Base-by-base conservation (phyloP, 2,329 filamentous ascomycete genomes). In the Pseudocercospora macadamiae region DNA sequence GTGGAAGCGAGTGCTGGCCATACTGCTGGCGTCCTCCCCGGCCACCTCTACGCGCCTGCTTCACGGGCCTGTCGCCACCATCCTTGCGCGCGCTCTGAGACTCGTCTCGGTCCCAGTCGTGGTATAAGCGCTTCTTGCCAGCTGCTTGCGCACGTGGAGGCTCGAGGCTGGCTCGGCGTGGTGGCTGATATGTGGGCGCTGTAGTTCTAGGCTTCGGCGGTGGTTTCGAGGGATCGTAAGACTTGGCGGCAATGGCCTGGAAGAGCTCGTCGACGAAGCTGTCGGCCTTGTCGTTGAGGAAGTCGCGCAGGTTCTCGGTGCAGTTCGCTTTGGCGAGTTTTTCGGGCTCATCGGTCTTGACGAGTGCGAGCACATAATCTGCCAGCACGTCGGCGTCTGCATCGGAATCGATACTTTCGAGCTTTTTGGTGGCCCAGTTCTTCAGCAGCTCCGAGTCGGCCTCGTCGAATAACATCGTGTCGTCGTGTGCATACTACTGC, bases 381-480 rank as follows among this genome's bases (percentile, higher is more conserved):
- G 89, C 90, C 2, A 95, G 85, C 4, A 93, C 89, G 69, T 92
- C 90, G 28, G 87, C 84, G 71, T 95, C 90, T 51, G 89, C 89
- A 69, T 93, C 89, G 25, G 89, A 90, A 16, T 49, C 14, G 54
- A 89, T 91, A 63, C 68, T 86, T 71, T 90, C 89, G 54, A 93
- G 83, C 63, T 89, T 85, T 75, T 88, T 88, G 62, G 92, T 85
- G 62, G 93, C 86, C 89, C 89, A 93, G 60, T 82, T 80, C 79
- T 91, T 92, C 55, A 95, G 80, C 61, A 83, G 76, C 55, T 82
- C 73, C 16, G 79, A 77, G 64, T 86, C 79, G 19, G 75, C 75
- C 16, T 85, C 83, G 42, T 79, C 77, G 58, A 86, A 77, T 63
- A 80, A 74, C 84, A 86, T 86, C 25, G 55, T 64, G 52, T 48